Evolutionary conservation across 306 rosid species (phyloP), one percentile per base, ranked within the genome.

Genomic region (Dalbergia cultrata): DNA sequence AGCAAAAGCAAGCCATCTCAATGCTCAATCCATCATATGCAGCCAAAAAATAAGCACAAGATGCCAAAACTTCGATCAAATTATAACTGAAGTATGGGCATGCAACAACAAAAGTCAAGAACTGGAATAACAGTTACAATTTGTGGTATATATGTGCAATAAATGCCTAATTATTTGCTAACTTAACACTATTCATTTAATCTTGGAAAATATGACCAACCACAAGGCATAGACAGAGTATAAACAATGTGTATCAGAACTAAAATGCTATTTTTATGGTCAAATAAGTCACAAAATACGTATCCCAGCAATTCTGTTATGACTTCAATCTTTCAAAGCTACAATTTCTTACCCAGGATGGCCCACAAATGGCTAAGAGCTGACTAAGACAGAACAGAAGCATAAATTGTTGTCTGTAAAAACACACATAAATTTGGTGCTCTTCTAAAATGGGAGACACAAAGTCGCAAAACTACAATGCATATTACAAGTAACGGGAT

Each of bases 1-100:
- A 77, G 52, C 19, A 59, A 50, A 60, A 64, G 60, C 21, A 76
- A 45, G 59, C 63, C 44, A 57, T 58, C 67, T 76, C 75, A 70
- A 70, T 53, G 45, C 35, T 44, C 47, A 47, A 70, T 74, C 14
- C 50, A 67, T 66, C 26, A 41, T 72, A 35, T 47, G 72, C 53
- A 35, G 54, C 72, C 67, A 49, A 73, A 82, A 58, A 18, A 8
- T 71, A 21, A 50, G 34, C 21, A 59, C 47, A 83, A 33, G 5
- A 44, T 53, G 34, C 22, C 68, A 41, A 66, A 57, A 18, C 10
- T 39, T 34, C 0, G 21, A 62, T 53, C 63, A 63, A 49, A 52
- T 62, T 47, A 77, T 71, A 12, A 59, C 11, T 37, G 22, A 52
- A 64, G 13, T 35, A 72, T 80, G 9, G 67, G 17, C 45, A 13